These are phyloP conservation scores for Lactarius trivialis DNA, from an alignment of 768 basidiomycete species.

Conservation along the genomic window DNA sequence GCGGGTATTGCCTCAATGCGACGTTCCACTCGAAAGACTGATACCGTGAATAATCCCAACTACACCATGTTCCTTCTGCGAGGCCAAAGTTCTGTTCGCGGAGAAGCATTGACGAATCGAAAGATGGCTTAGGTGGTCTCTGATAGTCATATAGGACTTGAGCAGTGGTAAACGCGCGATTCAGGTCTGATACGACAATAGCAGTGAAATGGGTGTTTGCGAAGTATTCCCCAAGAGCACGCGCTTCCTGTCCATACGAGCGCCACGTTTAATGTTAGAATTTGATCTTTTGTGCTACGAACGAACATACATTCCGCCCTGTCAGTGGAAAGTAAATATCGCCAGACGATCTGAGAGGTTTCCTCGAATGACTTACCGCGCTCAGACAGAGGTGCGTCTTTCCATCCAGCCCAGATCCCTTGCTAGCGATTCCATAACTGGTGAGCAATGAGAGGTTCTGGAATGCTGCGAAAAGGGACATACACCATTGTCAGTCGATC, in stretches of 20 bases:
- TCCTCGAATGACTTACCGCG: conserved; percentile 44
- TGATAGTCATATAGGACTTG: conserved; percentile 47
- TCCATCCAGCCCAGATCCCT: conserved; percentile 67
- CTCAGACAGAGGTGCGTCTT: conserved; percentile 65
- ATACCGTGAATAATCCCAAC: conserved; percentile 22
- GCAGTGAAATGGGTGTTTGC: conserved; percentile 41
- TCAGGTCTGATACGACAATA: conserved; percentile 61
- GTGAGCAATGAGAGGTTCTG: background rate
- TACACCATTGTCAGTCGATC: conserved; percentile 72
- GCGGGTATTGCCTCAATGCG: conserved; percentile 47
- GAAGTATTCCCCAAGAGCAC: conserved; percentile 48
- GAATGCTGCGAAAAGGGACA: conserved; percentile 17
- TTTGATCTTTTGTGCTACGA: background rate
- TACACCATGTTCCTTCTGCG: conserved; percentile 57
- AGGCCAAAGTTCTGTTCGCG: conserved; percentile 66
- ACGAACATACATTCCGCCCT: conserved; percentile 32
- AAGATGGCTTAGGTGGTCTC: conserved; percentile 38
- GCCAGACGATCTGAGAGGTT: background rate
- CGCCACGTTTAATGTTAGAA: background rate
- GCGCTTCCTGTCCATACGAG: conserved; percentile 27
- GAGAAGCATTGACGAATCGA: conserved; percentile 45
- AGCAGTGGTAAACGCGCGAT: conserved; percentile 59
- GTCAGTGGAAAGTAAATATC: background rate
- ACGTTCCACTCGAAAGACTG: conserved; percentile 39
- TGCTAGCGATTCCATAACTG: conserved; percentile 27